Percentiles rank a stretch among this genome's conserved stretches.
These are phyloP conservation scores for Hirsutella rhossiliensis DNA, from an alignment of 2,329 filamentous ascomycete species.

Conservation along the genomic window DNA sequence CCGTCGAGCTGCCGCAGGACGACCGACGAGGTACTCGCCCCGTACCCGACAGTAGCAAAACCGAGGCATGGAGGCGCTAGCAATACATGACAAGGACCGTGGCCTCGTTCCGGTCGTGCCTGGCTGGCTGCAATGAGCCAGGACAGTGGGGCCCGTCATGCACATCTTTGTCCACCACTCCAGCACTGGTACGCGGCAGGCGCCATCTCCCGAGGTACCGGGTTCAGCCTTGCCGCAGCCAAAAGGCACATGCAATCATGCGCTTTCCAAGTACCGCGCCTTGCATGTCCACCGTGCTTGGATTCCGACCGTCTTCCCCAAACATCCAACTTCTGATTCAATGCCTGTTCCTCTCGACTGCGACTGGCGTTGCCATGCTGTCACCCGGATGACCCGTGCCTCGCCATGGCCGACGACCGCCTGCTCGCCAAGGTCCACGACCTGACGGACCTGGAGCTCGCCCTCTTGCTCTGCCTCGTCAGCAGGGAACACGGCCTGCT, in stretches of 20 bases:
- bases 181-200: no score
- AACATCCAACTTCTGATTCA: no score
- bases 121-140: neutral
- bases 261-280: no score
- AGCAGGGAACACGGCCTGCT: slow-evolving; percentile 82
- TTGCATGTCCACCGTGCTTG: no score
- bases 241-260: no score
- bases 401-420: slow-evolving; percentile 46
- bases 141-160: neutral
- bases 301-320: no score
- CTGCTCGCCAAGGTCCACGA: slow-evolving; percentile 61
- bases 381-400: neutral
- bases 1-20: neutral
- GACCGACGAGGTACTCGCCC: neutral
- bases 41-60: neutral
- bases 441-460: slow-evolving; percentile 80
- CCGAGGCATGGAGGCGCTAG: neutral
- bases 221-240: no score
- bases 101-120: neutral
- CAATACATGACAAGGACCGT: neutral
- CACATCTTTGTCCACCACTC: neutral
- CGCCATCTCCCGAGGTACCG: no score
- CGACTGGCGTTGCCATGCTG: neutral
- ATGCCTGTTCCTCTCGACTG: no score
- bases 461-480: slow-evolving; percentile 68